A percentile compares a stretch with the other conserved stretches of the same genome.
Conservation (phyloP, 1,139 yeast genomes). For the Arxiozyma telluris region DNA sequence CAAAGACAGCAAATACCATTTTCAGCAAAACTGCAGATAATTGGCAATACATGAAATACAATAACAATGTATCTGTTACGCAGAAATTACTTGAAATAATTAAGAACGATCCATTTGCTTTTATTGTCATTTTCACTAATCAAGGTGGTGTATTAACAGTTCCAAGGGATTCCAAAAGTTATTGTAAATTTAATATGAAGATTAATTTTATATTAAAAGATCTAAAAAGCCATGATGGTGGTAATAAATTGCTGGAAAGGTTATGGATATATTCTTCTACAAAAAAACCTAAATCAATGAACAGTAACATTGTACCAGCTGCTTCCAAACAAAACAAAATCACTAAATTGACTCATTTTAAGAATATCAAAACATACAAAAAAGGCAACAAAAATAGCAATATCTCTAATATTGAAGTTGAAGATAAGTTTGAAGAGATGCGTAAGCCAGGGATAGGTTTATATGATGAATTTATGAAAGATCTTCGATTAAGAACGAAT, state of each 20-base stretch:
- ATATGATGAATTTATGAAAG: slow-evolving; percentile 46
- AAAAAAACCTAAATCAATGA: slow-evolving; percentile 38
- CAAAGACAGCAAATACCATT: slow-evolving; percentile 18
- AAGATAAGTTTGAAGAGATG: slow-evolving; percentile 31
- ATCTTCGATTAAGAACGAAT: slow-evolving; percentile 16
- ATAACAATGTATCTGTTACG: slow-evolving; percentile 11
- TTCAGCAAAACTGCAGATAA: slow-evolving; percentile 23
- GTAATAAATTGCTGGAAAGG: slow-evolving; percentile 23
- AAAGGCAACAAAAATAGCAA: neutral
- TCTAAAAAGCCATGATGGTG: slow-evolving; percentile 11
- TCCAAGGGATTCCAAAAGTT: slow-evolving; percentile 43
- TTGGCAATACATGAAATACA: slow-evolving; percentile 25
- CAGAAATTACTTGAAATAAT: slow-evolving; percentile 25
- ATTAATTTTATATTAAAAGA: slow-evolving; percentile 34
- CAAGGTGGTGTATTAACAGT: slow-evolving; percentile 52
- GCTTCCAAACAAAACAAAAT: slow-evolving; percentile 2
- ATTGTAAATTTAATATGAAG: slow-evolving; percentile 38
- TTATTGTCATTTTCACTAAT: slow-evolving; percentile 69
- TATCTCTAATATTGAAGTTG: neutral
- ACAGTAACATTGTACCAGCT: slow-evolving; percentile 9
- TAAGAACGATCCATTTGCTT: slow-evolving; percentile 18
- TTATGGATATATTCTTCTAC: slow-evolving; percentile 60
- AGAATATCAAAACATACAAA: slow-evolving; percentile 3
- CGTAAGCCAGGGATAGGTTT: slow-evolving; percentile 75
- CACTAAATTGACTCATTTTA: neutral